Conservation (phyloP, 495 filamentous ascomycete genomes). For the Aspergillus homomorphus region DNA sequence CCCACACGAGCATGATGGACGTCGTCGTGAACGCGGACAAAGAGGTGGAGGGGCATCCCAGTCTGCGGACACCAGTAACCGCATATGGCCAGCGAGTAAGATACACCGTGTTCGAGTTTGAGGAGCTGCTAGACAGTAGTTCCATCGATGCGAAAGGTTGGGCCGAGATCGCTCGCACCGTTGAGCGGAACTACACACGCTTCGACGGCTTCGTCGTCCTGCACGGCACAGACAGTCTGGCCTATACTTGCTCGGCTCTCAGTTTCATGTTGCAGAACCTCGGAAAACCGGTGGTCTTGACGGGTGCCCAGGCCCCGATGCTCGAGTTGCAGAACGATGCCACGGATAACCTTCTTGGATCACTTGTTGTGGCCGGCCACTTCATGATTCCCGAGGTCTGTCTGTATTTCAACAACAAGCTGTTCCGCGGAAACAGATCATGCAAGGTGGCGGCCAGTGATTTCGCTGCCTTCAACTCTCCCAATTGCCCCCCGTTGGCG, state of each 20-base stretch:
- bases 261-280: constrained; percentile 94
- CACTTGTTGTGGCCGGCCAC: constrained; percentile 89
- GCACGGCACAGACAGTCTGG: constrained; percentile 93
- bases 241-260: constrained; percentile 87
- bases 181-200: constrained; percentile 75
- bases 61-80: constrained; percentile 76
- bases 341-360: constrained; percentile 91
- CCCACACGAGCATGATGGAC: constrained; percentile 51
- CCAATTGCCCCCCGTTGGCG: constrained; percentile 78
- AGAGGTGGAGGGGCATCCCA: constrained; percentile 46
- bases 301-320: constrained; percentile 90
- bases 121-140: constrained; percentile 82
- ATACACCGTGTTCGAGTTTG: constrained; percentile 85
- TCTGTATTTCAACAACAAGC: constrained; percentile 88
- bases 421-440: constrained; percentile 87
- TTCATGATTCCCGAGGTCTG: constrained; percentile 97
- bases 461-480: constrained; percentile 83
- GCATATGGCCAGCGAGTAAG: constrained; percentile 79
- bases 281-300: constrained; percentile 88
- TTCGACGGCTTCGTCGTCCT: constrained; percentile 95
- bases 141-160: constrained; percentile 90
- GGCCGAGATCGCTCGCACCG: constrained; percentile 74
- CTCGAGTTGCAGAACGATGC: constrained; percentile 90
- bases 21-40: constrained; percentile 49
- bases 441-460: constrained; percentile 87